Percentiles rank a stretch among this genome's conserved stretches.
These are phyloP conservation scores for Alternaria arbusti DNA, from an alignment of 2,329 filamentous ascomycete species.

Conservation along the genomic window DNA sequence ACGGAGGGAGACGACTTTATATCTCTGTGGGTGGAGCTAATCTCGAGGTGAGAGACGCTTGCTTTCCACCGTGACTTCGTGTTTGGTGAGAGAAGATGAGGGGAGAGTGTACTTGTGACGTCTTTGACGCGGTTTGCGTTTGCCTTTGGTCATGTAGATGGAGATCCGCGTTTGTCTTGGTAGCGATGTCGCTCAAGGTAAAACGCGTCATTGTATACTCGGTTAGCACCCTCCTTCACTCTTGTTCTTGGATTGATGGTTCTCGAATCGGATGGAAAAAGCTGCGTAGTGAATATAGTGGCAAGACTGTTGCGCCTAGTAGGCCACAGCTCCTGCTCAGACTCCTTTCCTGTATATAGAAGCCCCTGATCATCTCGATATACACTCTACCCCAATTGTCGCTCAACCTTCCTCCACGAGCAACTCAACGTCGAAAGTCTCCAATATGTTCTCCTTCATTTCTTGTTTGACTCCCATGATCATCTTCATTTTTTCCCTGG, in stretches of 20 bases:
- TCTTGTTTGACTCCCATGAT: not conserved
- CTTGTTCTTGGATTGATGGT: not conserved
- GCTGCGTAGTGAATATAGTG: not conserved
- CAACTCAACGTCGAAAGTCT: not conserved
- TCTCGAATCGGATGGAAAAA: not conserved
- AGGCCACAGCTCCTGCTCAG: not conserved
- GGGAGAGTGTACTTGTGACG: not conserved
- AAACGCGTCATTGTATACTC: not conserved
- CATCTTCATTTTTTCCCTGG: not conserved
- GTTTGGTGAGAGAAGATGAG: not conserved
- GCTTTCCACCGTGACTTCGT: not conserved
- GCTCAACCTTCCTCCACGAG: not conserved
- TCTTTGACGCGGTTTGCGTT: not conserved
- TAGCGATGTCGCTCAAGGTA: not conserved
- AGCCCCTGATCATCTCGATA: not conserved
- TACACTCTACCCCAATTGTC: not conserved
- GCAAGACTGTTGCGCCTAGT: not conserved
- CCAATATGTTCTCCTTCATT: not conserved
- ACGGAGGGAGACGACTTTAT: not conserved
- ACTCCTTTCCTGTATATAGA: not conserved
- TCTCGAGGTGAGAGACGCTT: not conserved
- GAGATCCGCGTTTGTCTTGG: not conserved
- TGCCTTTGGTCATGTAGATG: not conserved
- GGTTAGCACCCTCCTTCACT: not conserved
- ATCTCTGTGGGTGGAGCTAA: not conserved